Base-by-base conservation (phyloP, 2,329 filamentous ascomycete genomes). In the Xylariaceae sp. region DNA sequence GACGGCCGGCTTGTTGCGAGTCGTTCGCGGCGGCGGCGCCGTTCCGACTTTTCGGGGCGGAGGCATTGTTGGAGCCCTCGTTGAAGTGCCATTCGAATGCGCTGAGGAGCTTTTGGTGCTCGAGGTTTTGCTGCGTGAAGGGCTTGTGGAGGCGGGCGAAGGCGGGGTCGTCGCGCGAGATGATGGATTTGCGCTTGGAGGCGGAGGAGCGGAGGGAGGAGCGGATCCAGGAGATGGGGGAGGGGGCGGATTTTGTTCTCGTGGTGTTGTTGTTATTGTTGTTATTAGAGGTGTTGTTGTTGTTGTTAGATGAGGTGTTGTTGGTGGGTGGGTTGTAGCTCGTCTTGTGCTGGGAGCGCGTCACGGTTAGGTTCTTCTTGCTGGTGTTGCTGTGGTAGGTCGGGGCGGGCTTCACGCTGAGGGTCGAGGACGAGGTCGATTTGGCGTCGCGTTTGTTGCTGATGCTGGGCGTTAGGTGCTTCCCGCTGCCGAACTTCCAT, bases 81-180 rank as follows among this genome's bases (percentile, higher is more conserved):
- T 55, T 64, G 41, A 67, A 69, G 51, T 67, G 69, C 66, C 68
- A 73, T 51, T 71, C 67, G 55, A 73, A 72, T 17, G 64, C 58
- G 54, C 58, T 67, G 11, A 73, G 56, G 35, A 73, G 58, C 58
- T 69, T 71, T 58, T 72, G 71, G 60, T 73, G 70, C 57, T 71
- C 71, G 30, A 72, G 64, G 53, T 73, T 73, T 54, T 72, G 68
- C 8, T 64, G 63, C 1, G 69, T 72, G 59, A 73, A 71, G 18
- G 70, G 71, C 37, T 67, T 68, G 61, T 72, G 64, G 11, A 72
- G 62, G 51, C 68, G 63, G n/a, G 67, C 55, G 35, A 59, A 64
- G 45, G 58, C 61, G 13, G 62, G 62, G 55, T 64, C 62, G 50
- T 62, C 57, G 10, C 48, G 47, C 10, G 61, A 59, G 54, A 63